Base-by-base conservation (phyloP, 495 filamentous ascomycete genomes). In the Venustampulla echinocandica region DNA sequence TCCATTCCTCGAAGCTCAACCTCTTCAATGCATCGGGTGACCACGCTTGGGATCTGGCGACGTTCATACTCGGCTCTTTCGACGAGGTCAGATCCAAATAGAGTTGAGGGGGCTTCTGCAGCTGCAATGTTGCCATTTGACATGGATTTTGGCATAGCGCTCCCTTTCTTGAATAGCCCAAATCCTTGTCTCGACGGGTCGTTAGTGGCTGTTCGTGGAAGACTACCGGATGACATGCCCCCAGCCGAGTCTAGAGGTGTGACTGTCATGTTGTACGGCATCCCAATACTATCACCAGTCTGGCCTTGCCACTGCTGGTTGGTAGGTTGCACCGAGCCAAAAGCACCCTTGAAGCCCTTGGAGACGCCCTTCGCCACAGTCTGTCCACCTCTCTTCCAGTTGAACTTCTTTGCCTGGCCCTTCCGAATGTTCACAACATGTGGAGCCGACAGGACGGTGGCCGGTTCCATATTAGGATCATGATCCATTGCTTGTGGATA, bases 1-100 rank as follows among this genome's bases (percentile, higher is more conserved):
- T 97, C 89, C 89, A 99, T 96, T 34, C 92, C 92, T 64, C 93
- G 82, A 18, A 92, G 64, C 64, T 97, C 92, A 44, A 99, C 93
- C 67, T 99, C 92, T 60, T 95, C 86, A 56, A 99, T 95, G 66
- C 93, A 99, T 40, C 89, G 84, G 44, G 81, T 87, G 30, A 99
- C 82, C 38, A 99, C 83, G 58, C 79, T 79, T 18, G 93, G 93
- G 48, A 99, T 92, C 45, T 87, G 79, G 33, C 85, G 81, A 50
- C 85, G 85, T 63, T 99, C 93, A 58, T 79, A 87, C 43, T 95
- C 90, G 61, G 86, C 83, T 41, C 93, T 79, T 47, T 84, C 81
- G 43, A 84, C 75, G 38, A 99, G 74, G 30, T 97, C 93, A 4
- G 88, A 90, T 19, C 93, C 93, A 60, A 96, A 99, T 4, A 99